Evolutionary conservation across 768 basidiomycete species (phyloP).

Genomic region (Termitomyces heimii): DNA sequence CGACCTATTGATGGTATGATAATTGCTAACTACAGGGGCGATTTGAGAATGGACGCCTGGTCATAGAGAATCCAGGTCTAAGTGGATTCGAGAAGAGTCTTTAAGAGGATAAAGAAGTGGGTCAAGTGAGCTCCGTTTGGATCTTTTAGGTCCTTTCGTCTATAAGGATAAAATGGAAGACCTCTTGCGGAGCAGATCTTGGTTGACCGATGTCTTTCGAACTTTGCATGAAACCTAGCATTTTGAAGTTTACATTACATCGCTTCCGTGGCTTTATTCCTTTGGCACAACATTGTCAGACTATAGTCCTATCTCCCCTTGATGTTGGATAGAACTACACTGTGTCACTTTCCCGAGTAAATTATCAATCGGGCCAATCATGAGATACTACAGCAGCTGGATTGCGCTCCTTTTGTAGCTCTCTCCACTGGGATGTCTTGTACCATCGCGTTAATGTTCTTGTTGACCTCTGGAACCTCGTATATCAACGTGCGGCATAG

Average conservation of each 20-base stretch:
- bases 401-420: too few species aligned
- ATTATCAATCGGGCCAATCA: too few species aligned
- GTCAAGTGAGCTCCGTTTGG: background rate
- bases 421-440: too few species aligned
- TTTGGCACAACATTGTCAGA: background rate
- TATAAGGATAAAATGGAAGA: background rate
- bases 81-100: background rate
- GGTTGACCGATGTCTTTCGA: too few species aligned
- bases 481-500: too few species aligned
- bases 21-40: background rate
- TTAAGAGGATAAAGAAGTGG: background rate
- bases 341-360: too few species aligned
- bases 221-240: background rate
- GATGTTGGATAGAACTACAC: background rate
- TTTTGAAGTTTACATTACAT: background rate
- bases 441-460: too few species aligned
- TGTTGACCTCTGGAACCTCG: background rate
- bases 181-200: background rate
- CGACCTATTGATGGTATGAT: background rate
- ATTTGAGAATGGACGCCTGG: background rate
- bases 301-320: background rate
- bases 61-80: background rate
- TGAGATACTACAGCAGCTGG: too few species aligned
- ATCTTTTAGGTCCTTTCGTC: background rate
- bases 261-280: background rate